Evolutionary conservation across 2,329 filamentous ascomycete genomes (phyloP).

Genomic region (Aplosporella prunicola): DNA sequence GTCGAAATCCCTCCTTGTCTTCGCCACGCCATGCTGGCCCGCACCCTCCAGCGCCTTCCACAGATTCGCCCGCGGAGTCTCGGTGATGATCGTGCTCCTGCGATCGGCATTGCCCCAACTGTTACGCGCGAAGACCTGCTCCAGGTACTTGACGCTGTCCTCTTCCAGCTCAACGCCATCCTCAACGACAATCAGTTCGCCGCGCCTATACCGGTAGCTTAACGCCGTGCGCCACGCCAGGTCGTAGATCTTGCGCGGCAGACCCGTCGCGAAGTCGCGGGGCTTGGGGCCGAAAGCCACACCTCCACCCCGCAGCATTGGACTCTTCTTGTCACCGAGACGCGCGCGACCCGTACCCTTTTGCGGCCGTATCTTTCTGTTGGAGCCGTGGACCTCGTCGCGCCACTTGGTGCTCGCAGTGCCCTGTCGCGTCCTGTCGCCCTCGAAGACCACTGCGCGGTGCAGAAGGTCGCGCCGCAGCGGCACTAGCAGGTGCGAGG

Average conservation of each 20-base stretch:
- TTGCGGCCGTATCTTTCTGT: conserved; percentile 71
- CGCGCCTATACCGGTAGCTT: conserved; percentile 79
- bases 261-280: conserved; percentile 74
- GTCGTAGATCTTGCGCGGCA: conserved; percentile 88
- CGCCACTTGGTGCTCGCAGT: conserved; percentile 53
- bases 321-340: conserved; percentile 70
- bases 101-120: conserved; percentile 34
- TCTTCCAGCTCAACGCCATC: conserved; percentile 63
- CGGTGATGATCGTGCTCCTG: conserved; percentile 10
- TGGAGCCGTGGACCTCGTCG: conserved; percentile 72
- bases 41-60: conserved; percentile 48
- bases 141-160: conserved; percentile 53
- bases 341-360: conserved; percentile 80
- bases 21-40: conserved; percentile 49
- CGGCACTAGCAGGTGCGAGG: conserved; percentile 76
- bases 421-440: conserved; percentile 76
- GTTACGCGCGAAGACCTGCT: conserved; percentile 61
- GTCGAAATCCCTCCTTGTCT: conserved; percentile 72
- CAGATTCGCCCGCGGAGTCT: conserved; percentile 19
- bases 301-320: conserved; percentile 74
- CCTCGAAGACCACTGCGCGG: conserved; percentile 85
- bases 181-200: conserved; percentile 78
- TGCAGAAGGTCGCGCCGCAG: conserved; percentile 87
- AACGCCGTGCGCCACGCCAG: conserved; percentile 90
- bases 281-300: conserved; percentile 85